A percentile compares a stretch with the other conserved stretches of the same genome.
Evolutionary conservation across 306 rosid species (phyloP).

Genomic region (Malus asiatica): DNA sequence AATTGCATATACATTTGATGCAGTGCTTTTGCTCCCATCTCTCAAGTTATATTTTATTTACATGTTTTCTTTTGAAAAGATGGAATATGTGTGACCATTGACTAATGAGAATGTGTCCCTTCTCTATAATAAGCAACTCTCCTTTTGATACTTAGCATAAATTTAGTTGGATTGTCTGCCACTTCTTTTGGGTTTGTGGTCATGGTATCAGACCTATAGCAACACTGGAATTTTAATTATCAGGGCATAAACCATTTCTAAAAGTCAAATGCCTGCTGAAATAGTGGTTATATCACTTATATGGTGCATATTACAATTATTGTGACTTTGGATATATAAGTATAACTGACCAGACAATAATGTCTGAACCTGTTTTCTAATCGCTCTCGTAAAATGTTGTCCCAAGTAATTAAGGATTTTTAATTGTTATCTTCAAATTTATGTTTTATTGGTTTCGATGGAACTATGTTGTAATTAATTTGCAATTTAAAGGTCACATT

Average conservation of each 20-base stretch:
- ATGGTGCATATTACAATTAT: no score
- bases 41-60: background rate
- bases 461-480: no score
- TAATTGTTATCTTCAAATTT: background rate
- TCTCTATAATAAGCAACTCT: background rate
- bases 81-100: background rate
- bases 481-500: no score
- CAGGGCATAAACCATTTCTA: background rate
- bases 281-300: no score
- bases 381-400: background rate
- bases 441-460: no score
- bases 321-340: no score
- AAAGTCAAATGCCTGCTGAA: no score
- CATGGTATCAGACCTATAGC: background rate
- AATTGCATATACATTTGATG: background rate
- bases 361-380: background rate
- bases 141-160: background rate
- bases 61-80: background rate
- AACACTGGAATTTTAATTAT: background rate
- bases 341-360: background rate
- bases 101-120: background rate
- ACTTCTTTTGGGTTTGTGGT: background rate
- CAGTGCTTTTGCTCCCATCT: background rate
- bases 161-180: background rate
- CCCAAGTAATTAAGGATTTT: background rate